Evolutionary conservation across 176 grass and related monocot species (phyloP).

Genomic region (Themeda triandra): DNA sequence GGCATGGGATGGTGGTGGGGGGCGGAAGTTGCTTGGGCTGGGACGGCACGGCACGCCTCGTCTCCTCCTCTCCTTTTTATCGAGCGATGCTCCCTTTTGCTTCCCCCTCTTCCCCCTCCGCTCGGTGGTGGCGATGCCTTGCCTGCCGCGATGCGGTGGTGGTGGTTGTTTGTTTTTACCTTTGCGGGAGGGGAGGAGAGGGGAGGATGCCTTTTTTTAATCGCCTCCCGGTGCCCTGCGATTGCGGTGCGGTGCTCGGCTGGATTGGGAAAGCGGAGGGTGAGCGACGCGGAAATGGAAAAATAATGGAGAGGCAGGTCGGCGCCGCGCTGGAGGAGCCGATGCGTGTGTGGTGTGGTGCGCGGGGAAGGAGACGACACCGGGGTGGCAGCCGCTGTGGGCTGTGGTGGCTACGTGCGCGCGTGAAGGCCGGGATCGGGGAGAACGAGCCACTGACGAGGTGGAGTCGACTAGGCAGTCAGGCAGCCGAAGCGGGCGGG

Average conservation of each 20-base stretch:
- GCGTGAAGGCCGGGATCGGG: not conserved
- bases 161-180: conserved; percentile 34
- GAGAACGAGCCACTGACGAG: not conserved
- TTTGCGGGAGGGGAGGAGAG: conserved; percentile 11
- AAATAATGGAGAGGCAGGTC: conserved; percentile 41
- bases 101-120: conserved; percentile 15
- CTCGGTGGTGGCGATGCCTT: conserved; percentile 32
- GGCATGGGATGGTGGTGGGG: conserved; percentile 18
- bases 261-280: conserved; percentile 43
- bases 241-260: conserved; percentile 54
- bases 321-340: conserved; percentile 61
- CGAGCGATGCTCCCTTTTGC: conserved; percentile 58
- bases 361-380: conserved; percentile 19
- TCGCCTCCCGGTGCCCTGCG: conserved; percentile 26
- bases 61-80: conserved; percentile 61
- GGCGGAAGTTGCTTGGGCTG: conserved; percentile 47
- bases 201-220: conserved; percentile 38
- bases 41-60: conserved; percentile 38
- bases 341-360: too few relatives aligned
- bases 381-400: not conserved
- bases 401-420: conserved; percentile 2
- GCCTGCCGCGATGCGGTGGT: conserved; percentile 37
- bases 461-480: not conserved
- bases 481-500: not conserved
- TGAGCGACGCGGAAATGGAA: conserved; percentile 22